phyloP scores from a whole-genome alignment of 208 protist species.

The Leishmania major region DNA sequence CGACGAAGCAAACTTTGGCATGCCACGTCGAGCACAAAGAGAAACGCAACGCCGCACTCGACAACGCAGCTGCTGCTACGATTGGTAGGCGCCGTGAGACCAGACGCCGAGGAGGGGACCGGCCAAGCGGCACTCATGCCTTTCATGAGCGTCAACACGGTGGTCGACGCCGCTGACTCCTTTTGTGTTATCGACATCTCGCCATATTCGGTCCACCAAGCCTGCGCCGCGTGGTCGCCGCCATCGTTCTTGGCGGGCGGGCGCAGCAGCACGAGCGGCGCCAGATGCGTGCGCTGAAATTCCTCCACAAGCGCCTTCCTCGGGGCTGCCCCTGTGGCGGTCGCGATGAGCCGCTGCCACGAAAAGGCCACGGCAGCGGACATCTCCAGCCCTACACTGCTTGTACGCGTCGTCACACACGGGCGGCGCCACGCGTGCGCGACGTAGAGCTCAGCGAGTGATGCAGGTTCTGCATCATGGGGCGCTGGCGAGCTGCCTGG shows the following conservation, averaged over 20 bases:
- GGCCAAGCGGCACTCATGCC: constrained; percentile 4
- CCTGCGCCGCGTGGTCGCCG: neutral
- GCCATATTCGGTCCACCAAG: neutral
- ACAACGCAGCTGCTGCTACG: neutral
- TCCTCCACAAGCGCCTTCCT: neutral
- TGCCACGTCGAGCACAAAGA: constrained; percentile 48
- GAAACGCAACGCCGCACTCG: constrained; percentile 27
- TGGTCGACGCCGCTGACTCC: neutral
- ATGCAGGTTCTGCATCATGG: neutral
- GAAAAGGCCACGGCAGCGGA: neutral
- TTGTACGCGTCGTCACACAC: constrained; percentile 21
- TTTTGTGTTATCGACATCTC: neutral
- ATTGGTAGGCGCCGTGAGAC: neutral
- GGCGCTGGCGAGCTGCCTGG: neutral
- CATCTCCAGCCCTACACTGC: constrained; percentile 12
- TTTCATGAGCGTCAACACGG: neutral
- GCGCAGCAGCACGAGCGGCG: constrained; percentile 9
- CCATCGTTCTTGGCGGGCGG: neutral
- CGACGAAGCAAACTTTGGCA: constrained; percentile 41
- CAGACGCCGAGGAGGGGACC: neutral
- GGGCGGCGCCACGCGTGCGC: constrained; percentile 24
- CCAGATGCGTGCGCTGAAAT: constrained; percentile 2
- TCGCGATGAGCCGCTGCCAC: neutral
- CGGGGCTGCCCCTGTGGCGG: neutral
- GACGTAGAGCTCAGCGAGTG: constrained; percentile 13